Percentiles rank a stretch among this genome's conserved stretches.
phyloP scores from a whole-genome alignment of 1,139 yeast genomes.

The Kodamaea fungicola region DNA sequence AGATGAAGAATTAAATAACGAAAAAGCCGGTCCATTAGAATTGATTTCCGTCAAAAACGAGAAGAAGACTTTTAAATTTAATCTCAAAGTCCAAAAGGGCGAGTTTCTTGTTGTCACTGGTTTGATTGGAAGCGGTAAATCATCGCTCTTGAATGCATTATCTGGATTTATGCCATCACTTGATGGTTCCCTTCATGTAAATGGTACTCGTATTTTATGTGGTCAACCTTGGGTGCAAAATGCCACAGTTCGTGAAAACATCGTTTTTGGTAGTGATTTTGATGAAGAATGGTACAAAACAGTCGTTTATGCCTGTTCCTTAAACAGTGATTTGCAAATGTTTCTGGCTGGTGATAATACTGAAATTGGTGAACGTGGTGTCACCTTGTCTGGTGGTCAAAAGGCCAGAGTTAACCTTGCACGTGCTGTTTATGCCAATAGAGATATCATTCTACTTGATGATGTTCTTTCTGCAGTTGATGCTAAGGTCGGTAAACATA shows the following conservation, averaged over 20 bases:
- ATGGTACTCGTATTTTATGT: constrained; percentile 41
- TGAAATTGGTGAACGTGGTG: constrained; percentile 18
- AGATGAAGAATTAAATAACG: too few species aligned
- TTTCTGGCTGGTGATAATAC: constrained; percentile 16
- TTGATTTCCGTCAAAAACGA: too few species aligned
- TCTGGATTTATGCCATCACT: constrained; percentile 46
- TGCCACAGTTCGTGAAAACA: constrained; percentile 48
- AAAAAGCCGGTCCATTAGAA: too few species aligned
- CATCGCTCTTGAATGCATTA: constrained; percentile 45
- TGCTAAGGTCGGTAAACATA: constrained; percentile 17
- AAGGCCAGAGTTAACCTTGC: constrained; percentile 19
- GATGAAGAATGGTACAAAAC: constrained; percentile 50
- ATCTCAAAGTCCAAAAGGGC: constrained; percentile 34
- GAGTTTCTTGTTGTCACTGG: constrained; percentile 48
- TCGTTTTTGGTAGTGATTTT: constrained; percentile 60
- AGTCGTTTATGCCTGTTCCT: constrained; percentile 60
- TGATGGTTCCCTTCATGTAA: constrained; percentile 34
- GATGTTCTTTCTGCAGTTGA: constrained; percentile 19
- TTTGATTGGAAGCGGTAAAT: constrained; percentile 47
- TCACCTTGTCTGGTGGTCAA: constrained; percentile 19
- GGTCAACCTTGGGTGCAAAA: constrained; percentile 52
- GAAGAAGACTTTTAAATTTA: constrained; percentile 19
- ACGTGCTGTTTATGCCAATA: constrained; percentile 15
- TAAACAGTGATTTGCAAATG: constrained; percentile 34
- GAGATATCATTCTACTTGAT: constrained; percentile 14